A percentile compares a stretch with the other conserved stretches of the same genome.
phyloP scores from a whole-genome alignment of 148 eudicot species.

The Cornus suecica region DNA sequence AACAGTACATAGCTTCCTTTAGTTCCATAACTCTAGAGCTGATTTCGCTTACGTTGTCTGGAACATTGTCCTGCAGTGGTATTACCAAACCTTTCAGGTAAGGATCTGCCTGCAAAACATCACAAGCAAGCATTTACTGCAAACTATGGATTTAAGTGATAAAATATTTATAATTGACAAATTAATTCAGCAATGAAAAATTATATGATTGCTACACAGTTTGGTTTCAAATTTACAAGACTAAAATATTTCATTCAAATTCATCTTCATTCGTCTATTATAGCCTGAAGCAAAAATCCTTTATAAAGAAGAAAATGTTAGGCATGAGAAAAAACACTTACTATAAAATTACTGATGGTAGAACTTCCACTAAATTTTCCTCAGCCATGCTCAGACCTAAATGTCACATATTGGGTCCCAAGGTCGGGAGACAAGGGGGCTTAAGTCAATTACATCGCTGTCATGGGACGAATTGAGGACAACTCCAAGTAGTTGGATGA shows the following conservation, averaged over 20 bases:
- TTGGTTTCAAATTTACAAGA: neutral
- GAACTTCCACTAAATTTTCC: no score
- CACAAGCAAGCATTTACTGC: neutral
- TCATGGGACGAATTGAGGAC: no score
- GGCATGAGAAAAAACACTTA: no score
- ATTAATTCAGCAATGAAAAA: neutral
- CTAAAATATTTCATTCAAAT: neutral
- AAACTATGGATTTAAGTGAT: conserved; percentile 19
- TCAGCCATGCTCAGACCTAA: no score
- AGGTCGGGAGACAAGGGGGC: no score
- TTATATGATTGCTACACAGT: neutral
- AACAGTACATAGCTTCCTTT: conserved; percentile 37
- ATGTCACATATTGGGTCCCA: no score
- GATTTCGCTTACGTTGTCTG: conserved; percentile 15
- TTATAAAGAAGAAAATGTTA: neutral
- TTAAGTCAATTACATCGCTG: no score
- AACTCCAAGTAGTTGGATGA: neutral
- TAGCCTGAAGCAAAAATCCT: neutral
- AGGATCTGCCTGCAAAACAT: conserved; percentile 33
- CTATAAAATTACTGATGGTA: neutral
- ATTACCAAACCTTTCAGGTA: conserved; percentile 38
- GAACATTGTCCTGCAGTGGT: conserved; percentile 34
- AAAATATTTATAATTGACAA: conserved; percentile 7
- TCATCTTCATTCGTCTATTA: neutral
- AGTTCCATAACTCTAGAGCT: conserved; percentile 26